phyloP scores from a whole-genome alignment of 1,139 yeast genomes.

The Yamadazyma taylorii region DNA sequence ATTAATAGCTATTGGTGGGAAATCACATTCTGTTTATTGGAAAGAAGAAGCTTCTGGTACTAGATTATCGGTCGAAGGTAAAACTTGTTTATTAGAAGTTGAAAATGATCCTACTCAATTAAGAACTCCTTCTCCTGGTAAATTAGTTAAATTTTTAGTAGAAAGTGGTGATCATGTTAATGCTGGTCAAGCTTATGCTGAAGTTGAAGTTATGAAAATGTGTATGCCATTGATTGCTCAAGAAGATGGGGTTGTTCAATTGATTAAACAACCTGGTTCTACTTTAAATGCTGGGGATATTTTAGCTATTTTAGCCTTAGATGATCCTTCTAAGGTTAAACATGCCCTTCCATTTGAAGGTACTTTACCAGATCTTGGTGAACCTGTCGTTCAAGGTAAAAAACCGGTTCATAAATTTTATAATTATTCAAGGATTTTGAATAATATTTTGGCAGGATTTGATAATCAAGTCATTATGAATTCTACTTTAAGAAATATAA shows the following conservation, averaged over 20 bases:
- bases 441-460: conserved; percentile 82
- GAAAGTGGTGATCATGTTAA: conserved; percentile 92
- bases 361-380: conserved; percentile 84
- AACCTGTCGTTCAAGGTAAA: conserved; percentile 78
- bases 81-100: conserved; percentile 87
- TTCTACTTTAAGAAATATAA: conserved; percentile 69
- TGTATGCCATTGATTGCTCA: conserved; percentile 89
- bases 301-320: conserved; percentile 88
- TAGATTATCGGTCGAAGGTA: conserved; percentile 92
- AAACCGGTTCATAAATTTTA: conserved; percentile 79
- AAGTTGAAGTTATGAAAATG: conserved; percentile 99
- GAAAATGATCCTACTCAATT: conserved; percentile 98
- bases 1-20: conserved; percentile 83
- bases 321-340: conserved; percentile 95
- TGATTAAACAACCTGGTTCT: conserved; percentile 97
- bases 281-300: conserved; percentile 96
- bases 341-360: conserved; percentile 97
- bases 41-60: conserved; percentile 96
- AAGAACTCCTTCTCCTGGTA: conserved; percentile 99
- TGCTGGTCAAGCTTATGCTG: conserved; percentile 95
- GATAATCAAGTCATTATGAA: conserved; percentile 95
- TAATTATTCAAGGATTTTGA: conserved; percentile 56
- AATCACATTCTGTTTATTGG: conserved; percentile 94
- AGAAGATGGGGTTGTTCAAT: conserved; percentile 90
- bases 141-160: conserved; percentile 86